A percentile compares a stretch with the other conserved stretches of the same genome.
Conservation (phyloP, 73 alveolate genomes). For the Tetrahymena borealis region DNA sequence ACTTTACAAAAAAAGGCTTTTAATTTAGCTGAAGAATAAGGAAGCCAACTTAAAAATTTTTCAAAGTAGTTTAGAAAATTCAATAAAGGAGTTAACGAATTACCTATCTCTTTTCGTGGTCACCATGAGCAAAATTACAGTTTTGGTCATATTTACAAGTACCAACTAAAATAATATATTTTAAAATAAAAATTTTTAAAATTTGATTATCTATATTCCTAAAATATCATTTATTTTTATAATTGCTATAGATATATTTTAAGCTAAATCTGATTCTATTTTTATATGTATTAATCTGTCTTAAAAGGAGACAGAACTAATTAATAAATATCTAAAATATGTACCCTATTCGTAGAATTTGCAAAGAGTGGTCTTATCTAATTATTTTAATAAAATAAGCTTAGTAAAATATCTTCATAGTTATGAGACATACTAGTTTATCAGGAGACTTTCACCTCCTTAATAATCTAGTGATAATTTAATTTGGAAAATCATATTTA, state of each 20-base stretch:
- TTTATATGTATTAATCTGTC: too few species aligned
- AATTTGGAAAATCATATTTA: neutral
- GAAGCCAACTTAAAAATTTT: neutral
- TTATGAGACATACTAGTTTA: too few species aligned
- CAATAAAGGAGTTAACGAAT: neutral
- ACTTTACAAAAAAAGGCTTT: too few species aligned
- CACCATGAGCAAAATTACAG: neutral
- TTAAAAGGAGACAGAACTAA: too few species aligned
- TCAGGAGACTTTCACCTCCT: neutral
- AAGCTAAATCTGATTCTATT: too few species aligned
- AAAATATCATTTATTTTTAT: neutral
- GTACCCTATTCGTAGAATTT: slow-evolving; percentile 1
- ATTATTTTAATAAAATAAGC: neutral
- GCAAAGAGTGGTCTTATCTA: neutral
- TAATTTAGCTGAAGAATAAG: too few species aligned
- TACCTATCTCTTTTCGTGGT: neutral
- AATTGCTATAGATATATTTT: neutral
- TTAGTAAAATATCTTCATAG: neutral
- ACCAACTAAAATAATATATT: too few species aligned
- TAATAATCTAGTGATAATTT: neutral
- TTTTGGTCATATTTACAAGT: neutral
- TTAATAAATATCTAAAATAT: too few species aligned
- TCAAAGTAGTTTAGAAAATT: neutral
- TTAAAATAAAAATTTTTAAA: too few species aligned
- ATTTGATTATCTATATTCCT: too few species aligned